Base-by-base conservation (phyloP, 2,329 filamentous ascomycete species). In the Fusarium sp. region DNA sequence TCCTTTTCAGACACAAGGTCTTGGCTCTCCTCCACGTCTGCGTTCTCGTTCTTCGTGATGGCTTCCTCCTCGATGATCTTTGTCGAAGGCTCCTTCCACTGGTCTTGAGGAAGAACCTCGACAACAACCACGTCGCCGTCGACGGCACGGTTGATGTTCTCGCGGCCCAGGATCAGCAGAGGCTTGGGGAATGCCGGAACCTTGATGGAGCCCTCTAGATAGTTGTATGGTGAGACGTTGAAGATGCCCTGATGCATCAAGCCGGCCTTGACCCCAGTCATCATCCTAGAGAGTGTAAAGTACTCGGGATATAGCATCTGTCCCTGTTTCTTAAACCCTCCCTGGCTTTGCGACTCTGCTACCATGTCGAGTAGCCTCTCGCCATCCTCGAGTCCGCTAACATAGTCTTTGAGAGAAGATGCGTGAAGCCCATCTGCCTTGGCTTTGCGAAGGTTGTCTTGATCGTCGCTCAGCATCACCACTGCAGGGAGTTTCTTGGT, bases 181-280 rank as follows among this genome's bases (percentile, higher is more conserved):
- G 95, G 89, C 79, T 97, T 97, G 69, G 97, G 93, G 79, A 99
- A 99, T 6, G 95, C 91, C 1, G 95, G 91, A 1, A 97, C 95
- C 78, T 96, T 93, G 72, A 98, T 93, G 1, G 95, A 95, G 2
- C 95, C 97, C 82, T 99, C 97, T 13, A 99, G 88, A 78, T 98
- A 99, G 85, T 99, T 99, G 87, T 98, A 99, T 1, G 95, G 94
- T 9, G 97, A 98, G 31, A 98, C 95, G 80, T 95, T 98, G 86
- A 98, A 99, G 27, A 94, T 92, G 8, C 97, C 97, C 84, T 99
- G 96, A 81, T 99, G 97, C 78, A 99, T 86, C 64, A 95, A 91
- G 6, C 95, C 95, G 61, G 91, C 92, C 85, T 97, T 97, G 65
- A 98, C 89, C 1, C 95, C 96, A 6, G 97, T 99, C 90, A 95